Conservation (phyloP, 2,329 filamentous ascomycete genomes). For the Alternaria longipes region DNA sequence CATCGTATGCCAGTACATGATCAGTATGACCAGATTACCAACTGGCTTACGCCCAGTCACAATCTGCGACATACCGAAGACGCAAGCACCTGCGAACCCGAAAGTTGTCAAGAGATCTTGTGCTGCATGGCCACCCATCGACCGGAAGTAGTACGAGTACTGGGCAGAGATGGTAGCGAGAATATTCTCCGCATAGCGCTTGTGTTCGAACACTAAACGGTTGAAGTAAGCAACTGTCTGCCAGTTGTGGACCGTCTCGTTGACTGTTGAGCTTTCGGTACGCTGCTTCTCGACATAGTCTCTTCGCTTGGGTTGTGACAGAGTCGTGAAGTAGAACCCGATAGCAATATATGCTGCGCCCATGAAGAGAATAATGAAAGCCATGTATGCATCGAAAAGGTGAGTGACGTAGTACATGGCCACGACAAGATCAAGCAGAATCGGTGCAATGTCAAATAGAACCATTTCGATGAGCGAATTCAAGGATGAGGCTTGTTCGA, state of each 20-base stretch:
- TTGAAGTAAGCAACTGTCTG: conserved; percentile 69
- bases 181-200: conserved; percentile 57
- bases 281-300: conserved; percentile 57
- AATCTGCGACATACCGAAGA: conserved; percentile 65
- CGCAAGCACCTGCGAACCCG: conserved; percentile 59
- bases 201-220: conserved; percentile 62
- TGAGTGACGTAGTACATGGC: conserved; percentile 69
- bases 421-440: conserved; percentile 68
- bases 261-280: conserved; percentile 63
- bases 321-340: conserved; percentile 56
- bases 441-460: conserved; percentile 68
- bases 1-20: conserved; percentile 68
- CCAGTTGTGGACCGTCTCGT: conserved; percentile 69
- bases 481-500: conserved; percentile 70
- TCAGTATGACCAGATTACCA: conserved; percentile 70
- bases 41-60: conserved; percentile 59
- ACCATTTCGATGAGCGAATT: conserved; percentile 68
- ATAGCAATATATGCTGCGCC: conserved; percentile 62
- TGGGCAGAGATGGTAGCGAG: conserved; percentile 49
- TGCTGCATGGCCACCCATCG: conserved; percentile 47
- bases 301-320: conserved; percentile 53
- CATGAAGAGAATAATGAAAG: conserved; percentile 51
- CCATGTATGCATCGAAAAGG: conserved; percentile 67
- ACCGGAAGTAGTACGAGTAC: conserved; percentile 45
- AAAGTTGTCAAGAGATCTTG: conserved; percentile 60